These are phyloP conservation scores for Parathielavia hyrcaniae DNA, from an alignment of 495 filamentous ascomycete genomes.

Conservation along the genomic window DNA sequence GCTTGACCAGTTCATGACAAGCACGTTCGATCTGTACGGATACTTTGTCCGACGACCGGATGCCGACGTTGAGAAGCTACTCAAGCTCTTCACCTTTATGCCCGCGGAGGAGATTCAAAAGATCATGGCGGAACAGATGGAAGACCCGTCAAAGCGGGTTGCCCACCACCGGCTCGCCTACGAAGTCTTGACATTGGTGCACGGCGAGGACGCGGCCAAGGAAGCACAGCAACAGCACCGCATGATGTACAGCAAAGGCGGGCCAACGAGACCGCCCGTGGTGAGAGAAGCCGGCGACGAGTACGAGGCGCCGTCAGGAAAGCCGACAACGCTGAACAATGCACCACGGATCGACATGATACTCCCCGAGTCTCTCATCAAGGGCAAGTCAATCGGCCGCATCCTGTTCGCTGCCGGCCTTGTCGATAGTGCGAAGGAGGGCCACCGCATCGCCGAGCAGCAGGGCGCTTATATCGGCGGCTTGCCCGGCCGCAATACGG, in stretches of 20 bases:
- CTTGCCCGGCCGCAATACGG: constrained; percentile 39
- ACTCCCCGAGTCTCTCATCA: constrained; percentile 61
- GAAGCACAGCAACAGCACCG: constrained; percentile 53
- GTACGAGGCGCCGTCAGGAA: constrained; percentile 13
- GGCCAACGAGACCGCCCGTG: background rate
- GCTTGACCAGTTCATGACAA: constrained; percentile 77
- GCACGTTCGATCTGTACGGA: constrained; percentile 74
- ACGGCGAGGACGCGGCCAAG: constrained; percentile 57
- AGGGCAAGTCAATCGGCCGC: constrained; percentile 54
- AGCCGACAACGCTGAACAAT: constrained; percentile 43
- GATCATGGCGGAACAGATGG: constrained; percentile 59
- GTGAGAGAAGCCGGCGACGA: background rate
- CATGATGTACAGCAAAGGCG: constrained; percentile 43
- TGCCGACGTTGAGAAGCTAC: constrained; percentile 65
- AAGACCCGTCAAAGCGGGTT: constrained; percentile 59
- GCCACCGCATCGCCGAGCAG: constrained; percentile 54
- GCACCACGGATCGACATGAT: constrained; percentile 49
- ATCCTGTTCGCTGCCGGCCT: constrained; percentile 65
- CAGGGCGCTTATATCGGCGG: constrained; percentile 62
- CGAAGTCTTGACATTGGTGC: constrained; percentile 73
- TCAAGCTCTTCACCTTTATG: constrained; percentile 89
- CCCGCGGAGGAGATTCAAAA: constrained; percentile 56
- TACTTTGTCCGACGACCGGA: constrained; percentile 86
- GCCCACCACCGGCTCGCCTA: constrained; percentile 77
- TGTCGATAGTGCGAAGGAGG: constrained; percentile 57